A percentile compares a stretch with the other conserved stretches of the same genome.
phyloP scores from a whole-genome alignment of 352 stramenopile genomes.

The Pythium apleroticum region DNA sequence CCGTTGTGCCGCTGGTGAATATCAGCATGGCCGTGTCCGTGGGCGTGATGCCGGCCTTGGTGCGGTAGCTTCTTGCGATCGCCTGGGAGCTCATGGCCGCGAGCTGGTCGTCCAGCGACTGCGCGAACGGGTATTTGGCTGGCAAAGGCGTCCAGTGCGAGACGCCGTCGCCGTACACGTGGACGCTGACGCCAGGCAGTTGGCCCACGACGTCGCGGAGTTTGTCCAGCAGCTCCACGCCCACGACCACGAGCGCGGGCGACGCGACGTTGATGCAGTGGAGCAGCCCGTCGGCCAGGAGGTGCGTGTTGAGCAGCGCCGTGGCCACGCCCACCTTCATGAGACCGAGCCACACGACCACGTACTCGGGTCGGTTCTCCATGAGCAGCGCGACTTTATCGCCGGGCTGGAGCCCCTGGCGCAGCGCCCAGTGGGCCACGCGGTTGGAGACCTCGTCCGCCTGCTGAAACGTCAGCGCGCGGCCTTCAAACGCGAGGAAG shows the following conservation, averaged over 20 bases:
- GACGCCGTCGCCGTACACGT: conserved; percentile 53
- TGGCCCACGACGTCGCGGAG: conserved; percentile 33
- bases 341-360: conserved; percentile 78
- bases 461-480: conserved; percentile 50
- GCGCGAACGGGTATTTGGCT: conserved; percentile 29
- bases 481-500: conserved; percentile 59
- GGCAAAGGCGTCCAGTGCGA: conserved; percentile 7
- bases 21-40: conserved; percentile 75
- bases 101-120: conserved; percentile 38
- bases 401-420: conserved; percentile 40
- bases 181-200: conserved; percentile 37
- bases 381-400: conserved; percentile 79
- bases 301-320: conserved; percentile 85
- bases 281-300: conserved; percentile 63
- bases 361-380: conserved; percentile 81
- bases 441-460: conserved; percentile 68
- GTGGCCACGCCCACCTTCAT: conserved; percentile 79
- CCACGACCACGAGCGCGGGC: conserved; percentile 66
- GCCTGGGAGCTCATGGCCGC: conserved; percentile 28
- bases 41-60: conserved; percentile 32
- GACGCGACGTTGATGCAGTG: conserved; percentile 72
- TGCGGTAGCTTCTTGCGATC: conserved; percentile 32
- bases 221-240: conserved; percentile 36
- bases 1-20: conserved; percentile 85
- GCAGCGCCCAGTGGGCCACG: conserved; percentile 66